Conservation (phyloP, 768 basidiomycete genomes). For the Tylopilus subfusipes region DNA sequence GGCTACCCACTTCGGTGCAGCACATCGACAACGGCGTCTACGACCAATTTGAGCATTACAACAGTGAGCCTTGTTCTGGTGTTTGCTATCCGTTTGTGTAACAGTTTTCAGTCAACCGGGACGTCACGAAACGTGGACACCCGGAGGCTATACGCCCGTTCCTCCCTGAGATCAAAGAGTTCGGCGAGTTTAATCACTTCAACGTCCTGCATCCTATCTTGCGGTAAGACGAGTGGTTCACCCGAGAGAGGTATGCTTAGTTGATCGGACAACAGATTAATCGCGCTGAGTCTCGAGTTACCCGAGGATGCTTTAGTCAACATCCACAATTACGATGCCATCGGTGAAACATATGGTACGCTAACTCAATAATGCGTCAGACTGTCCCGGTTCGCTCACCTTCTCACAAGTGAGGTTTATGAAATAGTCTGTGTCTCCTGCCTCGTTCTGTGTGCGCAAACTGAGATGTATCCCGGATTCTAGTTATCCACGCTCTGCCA, state of each 20-base stretch:
- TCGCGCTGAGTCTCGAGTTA: slow-evolving; percentile 51
- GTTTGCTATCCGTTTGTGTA: not conserved
- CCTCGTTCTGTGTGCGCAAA: not conserved
- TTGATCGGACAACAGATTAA: slow-evolving; percentile 32
- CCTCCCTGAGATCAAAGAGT: slow-evolving; percentile 49
- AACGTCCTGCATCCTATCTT: slow-evolving; percentile 49
- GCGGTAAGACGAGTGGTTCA: slow-evolving; percentile 26
- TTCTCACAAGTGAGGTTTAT: slow-evolving; percentile 50
- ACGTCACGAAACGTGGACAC: slow-evolving; percentile 45
- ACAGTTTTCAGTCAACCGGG: slow-evolving; percentile 44
- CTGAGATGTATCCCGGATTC: not conserved
- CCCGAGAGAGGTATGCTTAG: not conserved
- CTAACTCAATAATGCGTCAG: not conserved
- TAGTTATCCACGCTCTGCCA: slow-evolving; percentile 48
- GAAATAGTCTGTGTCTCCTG: slow-evolving; percentile 51
- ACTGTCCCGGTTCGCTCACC: not conserved
- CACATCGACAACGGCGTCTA: slow-evolving; percentile 59
- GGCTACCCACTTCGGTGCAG: slow-evolving; percentile 30
- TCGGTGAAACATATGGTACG: slow-evolving; percentile 43
- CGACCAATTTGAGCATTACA: slow-evolving; percentile 65
- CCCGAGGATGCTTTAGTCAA: slow-evolving; percentile 51
- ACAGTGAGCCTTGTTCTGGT: slow-evolving; percentile 38
- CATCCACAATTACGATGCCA: slow-evolving; percentile 41
- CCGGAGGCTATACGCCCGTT: slow-evolving; percentile 49
- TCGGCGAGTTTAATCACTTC: slow-evolving; percentile 49